Evolutionary conservation across 257 asterid genomes (phyloP).

Genomic region (Salvia splendens): DNA sequence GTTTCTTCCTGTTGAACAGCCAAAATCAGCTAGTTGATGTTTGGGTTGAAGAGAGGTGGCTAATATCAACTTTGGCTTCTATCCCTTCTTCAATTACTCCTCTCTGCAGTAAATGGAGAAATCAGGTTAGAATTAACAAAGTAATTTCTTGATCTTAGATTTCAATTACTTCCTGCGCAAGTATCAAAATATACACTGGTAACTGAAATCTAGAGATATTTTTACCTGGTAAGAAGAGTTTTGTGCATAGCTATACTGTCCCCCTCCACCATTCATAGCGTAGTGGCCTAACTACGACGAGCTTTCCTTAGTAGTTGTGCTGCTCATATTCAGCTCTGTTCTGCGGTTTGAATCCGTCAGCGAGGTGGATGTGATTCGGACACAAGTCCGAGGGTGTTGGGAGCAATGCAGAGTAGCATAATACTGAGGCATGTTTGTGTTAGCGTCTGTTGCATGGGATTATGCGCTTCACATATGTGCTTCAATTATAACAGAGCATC

Average conservation of each 20-base stretch:
- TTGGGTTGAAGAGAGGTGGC: slow-evolving; percentile 18
- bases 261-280: slow-evolving; percentile 51
- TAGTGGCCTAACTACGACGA: slow-evolving; percentile 31
- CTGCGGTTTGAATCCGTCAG: slow-evolving; percentile 4
- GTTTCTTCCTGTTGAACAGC: slow-evolving; percentile 58
- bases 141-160: background rate
- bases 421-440: slow-evolving; percentile 30
- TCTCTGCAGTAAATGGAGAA: slow-evolving; percentile 32
- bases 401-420: slow-evolving; percentile 23
- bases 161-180: slow-evolving; percentile 15
- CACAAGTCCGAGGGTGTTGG: slow-evolving; percentile 10
- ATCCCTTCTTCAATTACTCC: slow-evolving; percentile 42
- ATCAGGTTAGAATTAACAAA: slow-evolving; percentile 3
- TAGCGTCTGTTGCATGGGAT: background rate
- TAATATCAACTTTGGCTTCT: slow-evolving; percentile 26
- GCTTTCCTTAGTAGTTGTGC: slow-evolving; percentile 22
- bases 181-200: background rate
- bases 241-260: slow-evolving; percentile 42
- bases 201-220: background rate
- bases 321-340: slow-evolving; percentile 15
- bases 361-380: slow-evolving; percentile 20
- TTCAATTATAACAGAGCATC: background rate
- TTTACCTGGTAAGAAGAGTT: slow-evolving; percentile 53
- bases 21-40: slow-evolving; percentile 45
- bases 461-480: background rate